These are phyloP conservation scores for Phytophthora tentaculata DNA, from an alignment of 352 stramenopile species.

Conservation along the genomic window DNA sequence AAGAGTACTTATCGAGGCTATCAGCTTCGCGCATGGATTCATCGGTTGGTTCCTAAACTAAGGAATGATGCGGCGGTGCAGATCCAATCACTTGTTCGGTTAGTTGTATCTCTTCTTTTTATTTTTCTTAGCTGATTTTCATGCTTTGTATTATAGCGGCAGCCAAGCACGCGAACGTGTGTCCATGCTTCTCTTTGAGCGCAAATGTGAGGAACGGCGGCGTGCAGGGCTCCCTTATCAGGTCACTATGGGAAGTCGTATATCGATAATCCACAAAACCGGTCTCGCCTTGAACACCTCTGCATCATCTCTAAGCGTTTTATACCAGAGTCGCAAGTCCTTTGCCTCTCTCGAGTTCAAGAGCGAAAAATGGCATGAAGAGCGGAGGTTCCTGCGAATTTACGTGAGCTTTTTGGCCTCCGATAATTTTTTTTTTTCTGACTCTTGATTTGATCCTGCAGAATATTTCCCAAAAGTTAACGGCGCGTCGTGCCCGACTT, in stretches of 20 bases:
- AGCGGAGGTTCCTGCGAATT: constrained; percentile 55
- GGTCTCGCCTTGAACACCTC: constrained; percentile 8
- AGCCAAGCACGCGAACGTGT: constrained; percentile 60
- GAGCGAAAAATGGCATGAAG: constrained; percentile 47
- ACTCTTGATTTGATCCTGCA: constrained; percentile 10
- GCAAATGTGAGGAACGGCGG: constrained; percentile 46
- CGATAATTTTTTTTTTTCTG: background rate
- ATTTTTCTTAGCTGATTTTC: too few relatives aligned
- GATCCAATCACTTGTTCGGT: constrained; percentile 67
- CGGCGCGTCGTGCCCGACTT: constrained; percentile 30
- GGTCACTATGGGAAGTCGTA: constrained; percentile 49
- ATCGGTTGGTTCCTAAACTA: constrained; percentile 51
- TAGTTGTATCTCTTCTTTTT: constrained; percentile 1
- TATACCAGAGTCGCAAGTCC: constrained; percentile 58
- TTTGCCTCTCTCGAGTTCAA: constrained; percentile 46
- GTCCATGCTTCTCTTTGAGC: constrained; percentile 58
- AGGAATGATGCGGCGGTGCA: constrained; percentile 49
- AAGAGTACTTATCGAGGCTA: constrained; percentile 57
- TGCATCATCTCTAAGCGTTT: constrained; percentile 30
- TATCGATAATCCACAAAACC: constrained; percentile 13
- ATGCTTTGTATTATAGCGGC: constrained; percentile 34
- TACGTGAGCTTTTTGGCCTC: constrained; percentile 42
- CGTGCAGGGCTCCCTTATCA: constrained; percentile 44
- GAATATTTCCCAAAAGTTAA: constrained; percentile 45
- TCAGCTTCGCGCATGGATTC: constrained; percentile 46